Percentiles rank a stretch among this genome's conserved stretches.
These are phyloP conservation scores for Volvox reticuliferus DNA, from an alignment of 139 green algal species.

Conservation along the genomic window DNA sequence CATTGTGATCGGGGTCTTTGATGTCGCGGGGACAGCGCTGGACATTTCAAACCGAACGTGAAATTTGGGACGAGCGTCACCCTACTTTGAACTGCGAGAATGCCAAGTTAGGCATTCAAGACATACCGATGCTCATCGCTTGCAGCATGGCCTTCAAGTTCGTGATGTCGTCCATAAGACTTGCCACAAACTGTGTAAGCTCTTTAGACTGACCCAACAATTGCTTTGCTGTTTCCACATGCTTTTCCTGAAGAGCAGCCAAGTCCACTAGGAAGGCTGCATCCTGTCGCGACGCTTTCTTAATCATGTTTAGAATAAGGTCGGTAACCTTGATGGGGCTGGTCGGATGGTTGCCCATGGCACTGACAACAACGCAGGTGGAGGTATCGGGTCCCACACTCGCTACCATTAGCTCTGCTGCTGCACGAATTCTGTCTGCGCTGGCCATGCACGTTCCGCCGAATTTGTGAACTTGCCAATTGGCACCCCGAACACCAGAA, in stretches of 20 bases:
- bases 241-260: slow-evolving; percentile 90
- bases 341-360: slow-evolving; percentile 85
- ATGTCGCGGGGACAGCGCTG: no score
- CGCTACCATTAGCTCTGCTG: slow-evolving; percentile 80
- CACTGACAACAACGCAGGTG: slow-evolving; percentile 87
- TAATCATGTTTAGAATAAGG: slow-evolving; percentile 93
- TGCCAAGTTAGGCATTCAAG: no score
- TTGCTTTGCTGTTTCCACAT: slow-evolving; percentile 85
- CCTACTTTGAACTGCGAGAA: no score
- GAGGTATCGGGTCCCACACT: slow-evolving; percentile 57
- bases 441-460: slow-evolving; percentile 96
- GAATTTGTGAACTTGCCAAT: slow-evolving; percentile 95
- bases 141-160: slow-evolving; percentile 97
- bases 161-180: slow-evolving; percentile 87
- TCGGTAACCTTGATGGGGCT: slow-evolving; percentile 93
- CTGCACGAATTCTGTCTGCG: slow-evolving; percentile 86
- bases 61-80: no score
- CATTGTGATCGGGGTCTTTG: no score
- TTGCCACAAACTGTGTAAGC: slow-evolving; percentile 82
- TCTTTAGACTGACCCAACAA: slow-evolving; percentile 80
- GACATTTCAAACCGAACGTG: no score
- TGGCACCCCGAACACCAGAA: slow-evolving; percentile 1
- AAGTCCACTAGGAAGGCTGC: slow-evolving; percentile 89
- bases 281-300: slow-evolving; percentile 68
- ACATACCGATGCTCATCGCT: slow-evolving; percentile 82